A percentile compares a stretch with the other conserved stretches of the same genome.
These are phyloP conservation scores for Spergularia marina DNA, from an alignment of 148 eudicot genomes.

Conservation along the genomic window DNA sequence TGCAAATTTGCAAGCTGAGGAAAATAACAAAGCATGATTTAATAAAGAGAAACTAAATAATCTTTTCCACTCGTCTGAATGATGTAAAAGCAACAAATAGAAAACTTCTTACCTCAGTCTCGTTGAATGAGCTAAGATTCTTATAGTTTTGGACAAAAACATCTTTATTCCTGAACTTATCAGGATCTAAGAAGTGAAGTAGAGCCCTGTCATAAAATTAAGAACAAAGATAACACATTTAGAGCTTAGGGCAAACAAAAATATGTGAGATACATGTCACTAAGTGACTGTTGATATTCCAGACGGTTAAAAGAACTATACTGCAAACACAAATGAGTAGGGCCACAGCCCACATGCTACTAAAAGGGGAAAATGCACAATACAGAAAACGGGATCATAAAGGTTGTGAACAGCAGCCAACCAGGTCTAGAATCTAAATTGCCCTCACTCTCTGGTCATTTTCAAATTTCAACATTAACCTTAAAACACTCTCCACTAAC, in stretches of 20 bases:
- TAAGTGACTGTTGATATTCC: neutral
- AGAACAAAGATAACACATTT: neutral
- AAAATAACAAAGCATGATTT: neutral
- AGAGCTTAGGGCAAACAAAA: no score
- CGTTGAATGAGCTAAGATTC: conserved; percentile 95
- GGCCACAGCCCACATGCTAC: neutral
- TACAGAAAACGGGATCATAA: neutral
- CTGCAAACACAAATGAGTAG: neutral
- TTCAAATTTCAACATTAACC: neutral
- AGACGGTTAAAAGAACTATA: neutral
- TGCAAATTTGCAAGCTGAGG: conserved; percentile 93
- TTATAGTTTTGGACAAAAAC: conserved; percentile 93
- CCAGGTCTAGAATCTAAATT: no score
- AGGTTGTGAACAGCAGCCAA: no score
- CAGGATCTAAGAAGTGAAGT: conserved; percentile 95
- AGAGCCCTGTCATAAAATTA: conserved; percentile 62
- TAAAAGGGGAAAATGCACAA: neutral
- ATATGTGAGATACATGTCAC: neutral
- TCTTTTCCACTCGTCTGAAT: neutral
- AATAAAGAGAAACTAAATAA: neutral
- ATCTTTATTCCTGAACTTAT: conserved; percentile 85
- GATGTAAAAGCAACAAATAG: neutral
- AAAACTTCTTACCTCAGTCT: conserved; percentile 61
- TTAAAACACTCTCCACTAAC: neutral
- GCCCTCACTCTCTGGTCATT: no score